Evolutionary conservation across 192 early-diverging fungal species (phyloP).

Genomic region (Nowakowskiella sp.): DNA sequence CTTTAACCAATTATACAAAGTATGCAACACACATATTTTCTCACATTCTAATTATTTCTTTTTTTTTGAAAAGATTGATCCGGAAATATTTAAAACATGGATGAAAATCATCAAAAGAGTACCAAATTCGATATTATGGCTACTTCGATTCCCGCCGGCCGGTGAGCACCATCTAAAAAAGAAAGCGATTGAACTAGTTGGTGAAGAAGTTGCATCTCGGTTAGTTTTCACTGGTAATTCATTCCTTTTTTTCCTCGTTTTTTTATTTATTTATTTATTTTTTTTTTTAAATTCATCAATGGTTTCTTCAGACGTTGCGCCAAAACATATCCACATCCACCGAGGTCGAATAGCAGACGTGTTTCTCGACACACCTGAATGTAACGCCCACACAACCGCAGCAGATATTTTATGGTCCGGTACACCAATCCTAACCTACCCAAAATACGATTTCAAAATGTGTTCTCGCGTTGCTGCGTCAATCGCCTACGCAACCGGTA

Average conservation of each 20-base stretch:
- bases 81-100: slow-evolving; percentile 78
- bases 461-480: slow-evolving; percentile 82
- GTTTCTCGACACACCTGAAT: slow-evolving; percentile 92
- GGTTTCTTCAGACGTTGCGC: slow-evolving; percentile 28
- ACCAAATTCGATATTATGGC: slow-evolving; percentile 80
- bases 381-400: slow-evolving; percentile 93
- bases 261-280: neutral
- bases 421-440: slow-evolving; percentile 85
- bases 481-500: slow-evolving; percentile 73
- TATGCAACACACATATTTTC: slow-evolving; percentile 13
- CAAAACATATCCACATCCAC: slow-evolving; percentile 82
- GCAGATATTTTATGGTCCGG: slow-evolving; percentile 92
- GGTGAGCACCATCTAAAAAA: slow-evolving; percentile 69
- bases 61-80: slow-evolving; percentile 59
- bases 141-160: slow-evolving; percentile 83
- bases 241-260: slow-evolving; percentile 34
- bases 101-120: slow-evolving; percentile 70
- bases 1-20: slow-evolving; percentile 95
- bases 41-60: neutral
- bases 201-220: slow-evolving; percentile 64
- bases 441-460: slow-evolving; percentile 82
- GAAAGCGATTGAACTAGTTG: slow-evolving; percentile 65
- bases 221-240: slow-evolving; percentile 72
- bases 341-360: slow-evolving; percentile 86
- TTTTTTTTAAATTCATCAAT: neutral